Conservation (phyloP, 2,329 filamentous ascomycete genomes). For the Botrytis aclada region DNA sequence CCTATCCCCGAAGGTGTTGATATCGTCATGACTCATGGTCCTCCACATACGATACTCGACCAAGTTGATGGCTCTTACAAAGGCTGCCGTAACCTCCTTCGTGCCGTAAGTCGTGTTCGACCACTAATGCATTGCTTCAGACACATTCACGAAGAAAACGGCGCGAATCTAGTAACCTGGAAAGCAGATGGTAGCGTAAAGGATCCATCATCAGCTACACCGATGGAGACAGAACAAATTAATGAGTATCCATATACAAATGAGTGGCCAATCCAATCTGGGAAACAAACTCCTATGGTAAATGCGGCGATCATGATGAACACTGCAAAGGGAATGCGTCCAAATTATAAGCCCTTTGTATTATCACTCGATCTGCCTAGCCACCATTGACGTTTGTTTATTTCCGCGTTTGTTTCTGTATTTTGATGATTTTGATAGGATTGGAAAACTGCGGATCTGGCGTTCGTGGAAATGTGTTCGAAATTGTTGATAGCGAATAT, state of each 20-base stretch:
- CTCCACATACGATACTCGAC: constrained; percentile 38
- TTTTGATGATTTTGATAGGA: background rate
- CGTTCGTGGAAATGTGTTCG: background rate
- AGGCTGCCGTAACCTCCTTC: constrained; percentile 48
- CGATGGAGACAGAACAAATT: constrained; percentile 33
- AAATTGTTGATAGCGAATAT: background rate
- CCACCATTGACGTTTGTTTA: background rate
- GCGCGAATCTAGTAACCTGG: constrained; percentile 53
- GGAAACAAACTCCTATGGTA: constrained; percentile 56
- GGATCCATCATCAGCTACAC: constrained; percentile 38
- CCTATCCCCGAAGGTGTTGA: constrained; percentile 33
- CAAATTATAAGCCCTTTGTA: constrained; percentile 30
- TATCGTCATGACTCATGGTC: constrained; percentile 43
- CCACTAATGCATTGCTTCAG: constrained; percentile 56
- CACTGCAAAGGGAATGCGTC: constrained; percentile 25
- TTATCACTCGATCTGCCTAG: constrained; percentile 24
- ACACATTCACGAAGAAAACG: constrained; percentile 59
- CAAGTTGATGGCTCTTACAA: constrained; percentile 33
- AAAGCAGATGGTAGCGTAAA: constrained; percentile 31
- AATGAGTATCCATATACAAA: constrained; percentile 42
- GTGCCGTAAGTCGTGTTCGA: constrained; percentile 43
- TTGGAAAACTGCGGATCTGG: background rate
- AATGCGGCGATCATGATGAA: constrained; percentile 51
- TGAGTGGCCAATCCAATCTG: constrained; percentile 36
- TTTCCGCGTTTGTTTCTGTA: too few species aligned